phyloP scores from a whole-genome alignment of 2,329 filamentous ascomycete species.

The Alternaria gansuensis region DNA sequence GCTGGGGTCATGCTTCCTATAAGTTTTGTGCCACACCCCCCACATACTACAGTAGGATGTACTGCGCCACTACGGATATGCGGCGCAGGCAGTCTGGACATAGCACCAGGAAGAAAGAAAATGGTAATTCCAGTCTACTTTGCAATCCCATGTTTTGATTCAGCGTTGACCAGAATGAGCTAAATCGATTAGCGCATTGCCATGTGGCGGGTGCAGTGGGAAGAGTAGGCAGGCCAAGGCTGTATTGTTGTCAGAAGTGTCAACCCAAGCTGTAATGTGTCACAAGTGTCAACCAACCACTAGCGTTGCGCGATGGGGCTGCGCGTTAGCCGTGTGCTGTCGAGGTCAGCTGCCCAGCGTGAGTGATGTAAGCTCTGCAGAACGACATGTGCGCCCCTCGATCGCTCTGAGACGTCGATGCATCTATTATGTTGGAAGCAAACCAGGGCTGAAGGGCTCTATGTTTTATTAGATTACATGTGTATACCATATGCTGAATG shows the following conservation, averaged over 20 bases:
- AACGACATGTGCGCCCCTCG: slow-evolving; percentile 12
- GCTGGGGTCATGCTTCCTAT: slow-evolving; percentile 14
- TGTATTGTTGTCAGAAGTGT: background rate
- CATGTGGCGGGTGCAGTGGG: slow-evolving; percentile 5
- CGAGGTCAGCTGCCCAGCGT: slow-evolving; percentile 26
- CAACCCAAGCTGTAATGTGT: slow-evolving; percentile 2
- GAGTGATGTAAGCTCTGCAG: slow-evolving; percentile 29
- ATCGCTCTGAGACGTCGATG: slow-evolving; percentile 11
- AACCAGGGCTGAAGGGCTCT: slow-evolving; percentile 11
- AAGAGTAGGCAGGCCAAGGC: slow-evolving; percentile 9
- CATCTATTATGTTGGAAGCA: slow-evolving; percentile 6
- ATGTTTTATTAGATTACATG: slow-evolving; percentile 23
- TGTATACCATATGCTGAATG: slow-evolving; percentile 20
- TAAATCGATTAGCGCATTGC: background rate
- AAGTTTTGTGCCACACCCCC: slow-evolving; percentile 16
- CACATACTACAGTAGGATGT: slow-evolving; percentile 16
- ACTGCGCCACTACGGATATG: slow-evolving; percentile 34
- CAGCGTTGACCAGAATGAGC: background rate
- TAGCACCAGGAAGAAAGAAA: slow-evolving; percentile 2
- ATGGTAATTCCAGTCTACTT: slow-evolving; percentile 1
- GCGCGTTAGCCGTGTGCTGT: slow-evolving; percentile 20
- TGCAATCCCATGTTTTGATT: background rate
- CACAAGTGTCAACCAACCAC: slow-evolving; percentile 10
- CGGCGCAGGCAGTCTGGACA: slow-evolving; percentile 25
- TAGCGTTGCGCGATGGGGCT: slow-evolving; percentile 12